These are phyloP conservation scores for Chenopodium berlandieri DNA, from an alignment of 148 eudicot species.

Conservation along the genomic window DNA sequence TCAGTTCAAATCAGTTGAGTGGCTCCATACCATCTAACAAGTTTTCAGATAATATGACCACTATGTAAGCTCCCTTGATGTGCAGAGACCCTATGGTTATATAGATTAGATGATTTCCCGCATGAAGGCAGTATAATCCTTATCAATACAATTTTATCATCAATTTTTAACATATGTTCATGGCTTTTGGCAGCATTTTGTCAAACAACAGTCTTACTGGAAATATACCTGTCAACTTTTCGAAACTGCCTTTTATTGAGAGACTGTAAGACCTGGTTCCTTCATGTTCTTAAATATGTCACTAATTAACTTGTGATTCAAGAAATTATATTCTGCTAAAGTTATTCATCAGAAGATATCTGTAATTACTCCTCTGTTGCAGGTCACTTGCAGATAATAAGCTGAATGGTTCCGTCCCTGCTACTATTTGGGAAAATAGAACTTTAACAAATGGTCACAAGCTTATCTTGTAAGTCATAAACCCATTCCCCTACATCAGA, in stretches of 20 bases:
- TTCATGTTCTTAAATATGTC: neutral
- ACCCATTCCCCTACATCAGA: neutral
- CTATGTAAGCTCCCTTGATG: constrained; percentile 45
- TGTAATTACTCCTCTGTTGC: constrained; percentile 25
- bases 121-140: neutral
- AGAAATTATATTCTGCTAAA: neutral
- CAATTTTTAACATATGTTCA: neutral
- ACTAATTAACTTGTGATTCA: neutral
- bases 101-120: neutral
- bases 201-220: constrained; percentile 58
- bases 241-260: constrained; percentile 60
- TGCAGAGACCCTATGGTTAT: neutral
- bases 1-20: constrained; percentile 62
- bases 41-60: constrained; percentile 56
- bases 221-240: constrained; percentile 46
- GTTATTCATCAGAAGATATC: neutral
- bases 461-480: constrained; percentile 50
- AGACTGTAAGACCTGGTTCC: constrained; percentile 42
- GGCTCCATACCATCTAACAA: constrained; percentile 56
- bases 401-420: constrained; percentile 59
- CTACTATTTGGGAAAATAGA: constrained; percentile 56
- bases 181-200: constrained; percentile 47
- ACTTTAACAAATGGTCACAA: constrained; percentile 31
- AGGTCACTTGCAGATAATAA: constrained; percentile 55
- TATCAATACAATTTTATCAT: neutral